Conservation (phyloP, 306 rosid species). For the Cucumis cinereus region DNA sequence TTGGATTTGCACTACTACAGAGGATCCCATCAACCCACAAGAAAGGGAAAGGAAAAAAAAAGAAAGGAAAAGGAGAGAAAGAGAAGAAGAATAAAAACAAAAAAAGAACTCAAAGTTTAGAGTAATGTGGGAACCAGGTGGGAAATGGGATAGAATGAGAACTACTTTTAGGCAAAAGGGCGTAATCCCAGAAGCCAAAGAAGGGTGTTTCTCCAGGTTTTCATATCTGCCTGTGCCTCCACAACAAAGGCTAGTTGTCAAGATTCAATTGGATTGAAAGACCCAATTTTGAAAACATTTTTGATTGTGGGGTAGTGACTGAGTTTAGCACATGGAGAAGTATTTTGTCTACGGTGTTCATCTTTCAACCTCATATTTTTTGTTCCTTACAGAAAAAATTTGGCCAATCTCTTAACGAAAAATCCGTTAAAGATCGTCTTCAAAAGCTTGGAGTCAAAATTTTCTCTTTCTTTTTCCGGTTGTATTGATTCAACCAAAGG, state of each 20-base stretch:
- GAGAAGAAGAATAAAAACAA: neutral
- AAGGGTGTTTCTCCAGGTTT: too few species aligned
- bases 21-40: slow-evolving; percentile 11
- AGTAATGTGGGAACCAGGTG: neutral
- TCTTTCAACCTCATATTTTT: slow-evolving; percentile 26
- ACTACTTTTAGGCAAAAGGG: neutral
- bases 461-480: neutral
- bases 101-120: neutral
- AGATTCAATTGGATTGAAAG: neutral
- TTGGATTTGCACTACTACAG: slow-evolving; percentile 18
- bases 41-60: neutral
- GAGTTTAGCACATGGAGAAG: slow-evolving; percentile 22
- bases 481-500: neutral
- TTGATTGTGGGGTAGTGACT: slow-evolving; percentile 17
- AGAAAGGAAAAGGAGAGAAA: neutral
- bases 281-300: neutral
- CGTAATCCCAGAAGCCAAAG: neutral
- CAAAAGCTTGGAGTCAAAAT: neutral
- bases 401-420: slow-evolving; percentile 17
- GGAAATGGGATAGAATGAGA: neutral
- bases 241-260: neutral
- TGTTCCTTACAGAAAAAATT: slow-evolving; percentile 1
- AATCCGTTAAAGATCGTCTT: slow-evolving; percentile 23
- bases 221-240: neutral
- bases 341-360: slow-evolving; percentile 3